Conservation (phyloP, 352 stramenopile species). For the Phytophthora aleatoria region DNA sequence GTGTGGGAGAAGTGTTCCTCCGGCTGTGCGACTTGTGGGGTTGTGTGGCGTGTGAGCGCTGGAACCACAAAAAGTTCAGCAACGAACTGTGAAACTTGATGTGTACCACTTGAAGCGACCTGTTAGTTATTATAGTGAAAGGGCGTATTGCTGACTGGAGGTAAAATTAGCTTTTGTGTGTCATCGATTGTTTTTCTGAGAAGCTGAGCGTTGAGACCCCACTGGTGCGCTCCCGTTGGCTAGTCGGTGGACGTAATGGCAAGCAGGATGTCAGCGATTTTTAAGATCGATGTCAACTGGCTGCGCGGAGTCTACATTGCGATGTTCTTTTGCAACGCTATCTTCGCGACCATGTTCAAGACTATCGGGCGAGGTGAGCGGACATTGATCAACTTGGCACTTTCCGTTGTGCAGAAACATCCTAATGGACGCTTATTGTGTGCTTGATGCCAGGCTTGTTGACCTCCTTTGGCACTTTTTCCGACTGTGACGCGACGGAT, state of each 20-base stretch:
- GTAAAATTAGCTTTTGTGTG: conserved; percentile 19
- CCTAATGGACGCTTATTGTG: not conserved
- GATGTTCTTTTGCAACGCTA: conserved; percentile 79
- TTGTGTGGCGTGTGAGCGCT: conserved; percentile 29
- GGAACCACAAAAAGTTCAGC: conserved; percentile 38
- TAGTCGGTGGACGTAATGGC: not conserved
- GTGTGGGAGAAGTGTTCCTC: conserved; percentile 29
- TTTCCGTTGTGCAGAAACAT: too few species aligned
- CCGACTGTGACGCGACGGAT: conserved; percentile 45
- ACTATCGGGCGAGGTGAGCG: conserved; percentile 56
- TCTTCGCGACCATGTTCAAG: conserved; percentile 70
- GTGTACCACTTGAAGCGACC: conserved; percentile 4
- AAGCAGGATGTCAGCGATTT: not conserved
- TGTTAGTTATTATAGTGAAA: conserved; percentile 25
- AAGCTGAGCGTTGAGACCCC: too few species aligned
- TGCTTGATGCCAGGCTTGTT: conserved; percentile 26
- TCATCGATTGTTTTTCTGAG: not conserved
- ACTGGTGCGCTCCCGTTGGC: not conserved
- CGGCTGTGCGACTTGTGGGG: conserved; percentile 29
- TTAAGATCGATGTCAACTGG: conserved; percentile 38
- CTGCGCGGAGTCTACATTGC: conserved; percentile 55
- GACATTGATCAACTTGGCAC: not conserved
- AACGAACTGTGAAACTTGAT: conserved; percentile 2
- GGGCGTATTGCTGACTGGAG: not conserved
- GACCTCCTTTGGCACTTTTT: conserved; percentile 68